Conservation (phyloP, 495 filamentous ascomycete genomes). For the Penicillium waksmanii region DNA sequence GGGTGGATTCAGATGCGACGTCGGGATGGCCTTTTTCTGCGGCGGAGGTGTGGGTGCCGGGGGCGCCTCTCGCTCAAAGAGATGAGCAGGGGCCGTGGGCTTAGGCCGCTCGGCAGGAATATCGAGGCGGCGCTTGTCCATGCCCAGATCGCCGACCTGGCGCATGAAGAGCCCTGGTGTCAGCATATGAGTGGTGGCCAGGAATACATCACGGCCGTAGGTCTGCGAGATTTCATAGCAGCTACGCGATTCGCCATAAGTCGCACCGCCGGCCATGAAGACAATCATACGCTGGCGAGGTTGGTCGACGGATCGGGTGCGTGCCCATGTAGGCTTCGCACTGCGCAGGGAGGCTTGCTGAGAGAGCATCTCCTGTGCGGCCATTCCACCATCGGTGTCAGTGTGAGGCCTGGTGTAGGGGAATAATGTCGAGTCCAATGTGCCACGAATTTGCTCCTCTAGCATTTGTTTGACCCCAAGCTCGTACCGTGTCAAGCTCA, state of each 20-base stretch:
- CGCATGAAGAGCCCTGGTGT: conserved; percentile 77
- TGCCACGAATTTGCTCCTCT: conserved; percentile 66
- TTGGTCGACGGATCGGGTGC: conserved; percentile 74
- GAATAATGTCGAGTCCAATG: conserved; percentile 63
- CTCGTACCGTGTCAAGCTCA: conserved; percentile 54
- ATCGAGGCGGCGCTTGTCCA: conserved; percentile 72
- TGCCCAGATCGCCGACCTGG: conserved; percentile 78
- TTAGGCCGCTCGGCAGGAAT: conserved; percentile 81
- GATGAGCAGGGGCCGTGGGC: conserved; percentile 78
- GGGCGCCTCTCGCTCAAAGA: conserved; percentile 78
- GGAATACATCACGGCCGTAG: conserved; percentile 78
- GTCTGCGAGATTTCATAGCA: conserved; percentile 85
- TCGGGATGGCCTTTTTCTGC: conserved; percentile 39
- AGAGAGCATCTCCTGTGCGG: conserved; percentile 59
- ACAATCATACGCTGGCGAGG: conserved; percentile 89
- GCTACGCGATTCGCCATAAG: conserved; percentile 81
- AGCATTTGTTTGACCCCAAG: conserved; percentile 64
- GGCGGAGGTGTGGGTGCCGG: conserved; percentile 42
- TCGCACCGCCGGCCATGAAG: conserved; percentile 96
- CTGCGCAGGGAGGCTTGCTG: conserved; percentile 76
- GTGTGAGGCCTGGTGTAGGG: conserved; percentile 81
- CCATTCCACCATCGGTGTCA: conserved; percentile 59
- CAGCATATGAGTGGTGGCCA: conserved; percentile 91
- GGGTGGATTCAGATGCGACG: conserved; percentile 32
- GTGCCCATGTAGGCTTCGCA: conserved; percentile 94